These are phyloP conservation scores for Psilocybe sp. DNA, from an alignment of 768 basidiomycete genomes.

Conservation along the genomic window DNA sequence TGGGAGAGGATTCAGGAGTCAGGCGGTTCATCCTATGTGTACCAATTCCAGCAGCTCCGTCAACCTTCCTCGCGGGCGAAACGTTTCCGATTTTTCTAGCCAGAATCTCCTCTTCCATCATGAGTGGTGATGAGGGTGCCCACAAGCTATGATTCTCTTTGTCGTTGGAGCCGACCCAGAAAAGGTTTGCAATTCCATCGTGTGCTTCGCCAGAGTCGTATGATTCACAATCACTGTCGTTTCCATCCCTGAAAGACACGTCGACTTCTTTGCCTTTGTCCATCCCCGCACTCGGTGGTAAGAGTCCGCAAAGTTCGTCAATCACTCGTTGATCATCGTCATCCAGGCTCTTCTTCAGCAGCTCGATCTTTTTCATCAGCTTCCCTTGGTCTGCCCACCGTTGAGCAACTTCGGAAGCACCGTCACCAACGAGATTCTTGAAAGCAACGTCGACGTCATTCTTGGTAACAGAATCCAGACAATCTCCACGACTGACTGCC, in stretches of 20 bases:
- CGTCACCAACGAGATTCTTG: conserved; percentile 65
- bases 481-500: conserved; percentile 3
- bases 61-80: conserved; percentile 4
- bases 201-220: conserved; percentile 47
- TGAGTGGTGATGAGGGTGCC: conserved; percentile 22
- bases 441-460: conserved; percentile 48
- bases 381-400: conserved; percentile 56
- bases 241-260: conserved; percentile 13
- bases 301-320: conserved; percentile 27
- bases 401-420: conserved; percentile 40
- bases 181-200: conserved; percentile 50
- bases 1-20: conserved; percentile 20
- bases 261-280: conserved; percentile 17
- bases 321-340: conserved; percentile 30
- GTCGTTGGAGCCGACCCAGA: conserved; percentile 43
- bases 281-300: background rate
- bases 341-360: conserved; percentile 43
- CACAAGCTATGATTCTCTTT: conserved; percentile 30
- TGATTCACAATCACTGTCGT: conserved; percentile 32
- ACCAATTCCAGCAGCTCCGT: conserved; percentile 9
- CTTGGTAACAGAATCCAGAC: conserved; percentile 12
- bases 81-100: background rate
- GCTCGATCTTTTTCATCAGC: conserved; percentile 38
- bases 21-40: conserved; percentile 17
- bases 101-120: conserved; percentile 4